phyloP scores from a whole-genome alignment of 2,329 filamentous ascomycete genomes.

The Sordariomycetes sp. region DNA sequence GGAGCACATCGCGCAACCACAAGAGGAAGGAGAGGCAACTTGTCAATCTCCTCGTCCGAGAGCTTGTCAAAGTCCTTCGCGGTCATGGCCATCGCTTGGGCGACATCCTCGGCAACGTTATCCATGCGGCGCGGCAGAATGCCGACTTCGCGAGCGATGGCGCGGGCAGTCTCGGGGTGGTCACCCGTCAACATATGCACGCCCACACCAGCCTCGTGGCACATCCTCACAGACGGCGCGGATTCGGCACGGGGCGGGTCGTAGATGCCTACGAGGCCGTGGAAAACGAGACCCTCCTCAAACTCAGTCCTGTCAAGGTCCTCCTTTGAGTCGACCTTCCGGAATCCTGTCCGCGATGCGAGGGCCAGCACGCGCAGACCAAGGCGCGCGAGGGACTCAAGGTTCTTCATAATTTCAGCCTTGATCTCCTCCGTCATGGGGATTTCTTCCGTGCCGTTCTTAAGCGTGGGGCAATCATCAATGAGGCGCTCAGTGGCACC shows the following conservation, averaged over 20 bases:
- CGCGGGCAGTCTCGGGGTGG: slow-evolving; percentile 52
- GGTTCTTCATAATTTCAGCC: slow-evolving; percentile 50
- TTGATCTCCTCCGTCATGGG: slow-evolving; percentile 42
- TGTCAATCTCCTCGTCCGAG: slow-evolving; percentile 50
- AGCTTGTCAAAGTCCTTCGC: slow-evolving; percentile 54
- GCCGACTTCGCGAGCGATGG: slow-evolving; percentile 62
- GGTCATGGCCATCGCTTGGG: slow-evolving; percentile 49
- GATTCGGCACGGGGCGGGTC: slow-evolving; percentile 62
- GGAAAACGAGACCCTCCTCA: slow-evolving; percentile 52
- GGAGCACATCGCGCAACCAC: slow-evolving; percentile 63
- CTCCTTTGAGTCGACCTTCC: slow-evolving; percentile 14
- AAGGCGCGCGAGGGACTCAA: slow-evolving; percentile 55
- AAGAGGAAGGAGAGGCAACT: slow-evolving; percentile 49
- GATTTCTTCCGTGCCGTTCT: slow-evolving; percentile 28
- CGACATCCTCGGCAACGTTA: slow-evolving; percentile 31
- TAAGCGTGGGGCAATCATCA: slow-evolving; percentile 45
- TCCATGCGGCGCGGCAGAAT: slow-evolving; percentile 50
- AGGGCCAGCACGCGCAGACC: slow-evolving; percentile 61
- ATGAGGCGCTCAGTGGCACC: slow-evolving; percentile 62
- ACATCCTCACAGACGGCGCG: slow-evolving; percentile 43
- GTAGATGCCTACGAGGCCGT: slow-evolving; percentile 62
- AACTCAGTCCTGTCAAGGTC: slow-evolving; percentile 41
- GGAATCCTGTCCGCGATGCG: slow-evolving; percentile 31
- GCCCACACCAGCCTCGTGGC: slow-evolving; percentile 50
- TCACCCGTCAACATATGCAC: slow-evolving; percentile 65